Evolutionary conservation across 2,329 filamentous ascomycete genomes (phyloP).

Genomic region (Epichloe bromicola): DNA sequence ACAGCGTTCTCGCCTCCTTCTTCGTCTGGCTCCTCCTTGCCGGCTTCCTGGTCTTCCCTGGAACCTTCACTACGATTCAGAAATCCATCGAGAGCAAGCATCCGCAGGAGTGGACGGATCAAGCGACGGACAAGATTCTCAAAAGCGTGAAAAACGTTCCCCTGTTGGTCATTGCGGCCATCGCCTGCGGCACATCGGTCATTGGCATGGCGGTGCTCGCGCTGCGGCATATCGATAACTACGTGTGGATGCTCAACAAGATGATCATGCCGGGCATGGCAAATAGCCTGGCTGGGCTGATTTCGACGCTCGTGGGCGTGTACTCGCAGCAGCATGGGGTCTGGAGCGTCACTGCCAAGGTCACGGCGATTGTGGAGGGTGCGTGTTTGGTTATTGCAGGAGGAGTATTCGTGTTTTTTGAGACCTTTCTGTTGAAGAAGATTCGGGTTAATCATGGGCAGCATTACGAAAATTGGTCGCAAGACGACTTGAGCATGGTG

Average conservation of each 20-base stretch:
- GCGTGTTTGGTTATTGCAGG: conserved; percentile 14
- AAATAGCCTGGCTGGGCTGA: conserved; percentile 35
- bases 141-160: conserved; percentile 21
- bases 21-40: conserved; percentile 35
- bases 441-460: conserved; percentile 17
- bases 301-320: conserved; percentile 35
- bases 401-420: conserved; percentile 18
- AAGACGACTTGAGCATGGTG: background rate
- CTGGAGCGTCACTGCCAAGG: conserved; percentile 29
- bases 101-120: conserved; percentile 6
- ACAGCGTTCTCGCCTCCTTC: conserved; percentile 31
- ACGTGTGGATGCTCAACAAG: conserved; percentile 40
- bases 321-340: conserved; percentile 32
- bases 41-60: conserved; percentile 39
- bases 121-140: conserved; percentile 11
- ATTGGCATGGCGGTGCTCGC: conserved; percentile 29
- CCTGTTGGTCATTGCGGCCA: conserved; percentile 29
- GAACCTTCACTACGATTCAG: conserved; percentile 33
- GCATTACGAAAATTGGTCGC: conserved; percentile 12
- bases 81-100: conserved; percentile 12
- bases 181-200: conserved; percentile 24
- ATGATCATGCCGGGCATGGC: conserved; percentile 33
- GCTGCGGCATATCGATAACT: conserved; percentile 31
- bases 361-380: conserved; percentile 23
- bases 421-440: conserved; percentile 17